These are phyloP conservation scores for Malassezia nana DNA, from an alignment of 1,284 basidiomycete genomes.

Conservation along the genomic window DNA sequence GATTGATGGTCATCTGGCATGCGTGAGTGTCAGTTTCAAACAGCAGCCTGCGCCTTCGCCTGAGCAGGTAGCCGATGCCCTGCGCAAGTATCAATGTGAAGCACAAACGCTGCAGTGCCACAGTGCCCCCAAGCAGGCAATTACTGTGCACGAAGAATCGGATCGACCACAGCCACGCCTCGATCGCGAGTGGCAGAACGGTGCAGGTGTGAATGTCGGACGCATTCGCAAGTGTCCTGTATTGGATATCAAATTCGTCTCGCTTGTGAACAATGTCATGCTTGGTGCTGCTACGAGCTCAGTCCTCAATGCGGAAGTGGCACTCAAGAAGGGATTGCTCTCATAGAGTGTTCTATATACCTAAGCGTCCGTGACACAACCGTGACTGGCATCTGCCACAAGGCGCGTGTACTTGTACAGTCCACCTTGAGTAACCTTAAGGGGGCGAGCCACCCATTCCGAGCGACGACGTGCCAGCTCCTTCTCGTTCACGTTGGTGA, in stretches of 20 bases:
- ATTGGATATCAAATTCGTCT: constrained; percentile 72
- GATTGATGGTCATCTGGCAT: constrained; percentile 80
- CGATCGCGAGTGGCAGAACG: constrained; percentile 80
- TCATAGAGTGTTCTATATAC: constrained; percentile 4
- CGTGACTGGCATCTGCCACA: constrained; percentile 65
- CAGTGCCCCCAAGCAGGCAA: constrained; percentile 73
- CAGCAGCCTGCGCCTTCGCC: constrained; percentile 70
- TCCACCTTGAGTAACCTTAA: constrained; percentile 67
- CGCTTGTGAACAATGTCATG: constrained; percentile 85
- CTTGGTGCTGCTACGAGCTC: constrained; percentile 94
- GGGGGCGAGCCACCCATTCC: constrained; percentile 67
- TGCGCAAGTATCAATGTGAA: constrained; percentile 65
- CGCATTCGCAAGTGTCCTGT: constrained; percentile 81
- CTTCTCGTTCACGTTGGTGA: constrained; percentile 58
- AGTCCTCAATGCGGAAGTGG: constrained; percentile 93
- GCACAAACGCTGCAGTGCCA: constrained; percentile 73
- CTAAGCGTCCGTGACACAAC: constrained; percentile 73
- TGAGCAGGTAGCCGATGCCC: constrained; percentile 75
- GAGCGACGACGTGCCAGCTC: constrained; percentile 62
- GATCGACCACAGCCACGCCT: constrained; percentile 90
- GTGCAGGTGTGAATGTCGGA: constrained; percentile 84
- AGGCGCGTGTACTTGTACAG: constrained; percentile 42
- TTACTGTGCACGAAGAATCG: constrained; percentile 79
- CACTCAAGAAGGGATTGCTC: constrained; percentile 64
- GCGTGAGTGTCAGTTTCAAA: constrained; percentile 76